Base-by-base conservation (phyloP, 805 yeast genomes). In the Yamadazyma philogaea region DNA sequence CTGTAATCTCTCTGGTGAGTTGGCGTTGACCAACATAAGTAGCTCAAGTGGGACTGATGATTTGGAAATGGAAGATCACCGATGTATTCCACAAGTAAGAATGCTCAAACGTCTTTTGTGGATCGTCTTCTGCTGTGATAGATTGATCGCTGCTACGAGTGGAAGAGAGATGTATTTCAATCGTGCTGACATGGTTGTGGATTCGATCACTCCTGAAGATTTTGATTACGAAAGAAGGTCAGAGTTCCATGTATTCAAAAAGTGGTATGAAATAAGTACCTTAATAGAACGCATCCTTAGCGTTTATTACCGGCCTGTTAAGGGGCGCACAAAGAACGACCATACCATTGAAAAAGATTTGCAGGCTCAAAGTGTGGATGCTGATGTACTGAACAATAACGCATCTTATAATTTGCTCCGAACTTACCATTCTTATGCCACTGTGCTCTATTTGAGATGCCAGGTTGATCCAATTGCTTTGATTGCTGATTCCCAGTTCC, bases 81-180 rank as follows among this genome's bases (percentile, higher is more conserved):
- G 17, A 6, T 16, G 17, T 10, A 14, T 24, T 26, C 5, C 22
- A 10, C 16, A 18, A 3, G 19, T 17, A 18, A 16, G 31, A 16
- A n/a, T n/a, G 27, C 22, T 40, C 4, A 22, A 36, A 12, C 18
- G 66, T 21, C 37, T 61, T 11, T 56, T 59, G 39, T 61, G 66
- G 66, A 50, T 54, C 0, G 49, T 59, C 1, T 59, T 51, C 35
- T 59, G 64, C 34, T 49, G 57, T 32, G 64, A 60, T 40, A 43
- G 64, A n/a, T 45, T 58, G 16, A 46, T 53, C 6, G 45, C 62
- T 3, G 53, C 55, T 6, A 61, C 64, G 2, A 47, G 60, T 33
- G 57, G 58, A 22, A 45, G 57, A 14, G 54, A 60, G 6, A 47
- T 60, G 57, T 48, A 48, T 28, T 57, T 48, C 37, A 56, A 57